Evolutionary conservation across 768 basidiomycete species (phyloP), one percentile per base, ranked within the genome.

Genomic region (Pleurotus ostreatus): DNA sequence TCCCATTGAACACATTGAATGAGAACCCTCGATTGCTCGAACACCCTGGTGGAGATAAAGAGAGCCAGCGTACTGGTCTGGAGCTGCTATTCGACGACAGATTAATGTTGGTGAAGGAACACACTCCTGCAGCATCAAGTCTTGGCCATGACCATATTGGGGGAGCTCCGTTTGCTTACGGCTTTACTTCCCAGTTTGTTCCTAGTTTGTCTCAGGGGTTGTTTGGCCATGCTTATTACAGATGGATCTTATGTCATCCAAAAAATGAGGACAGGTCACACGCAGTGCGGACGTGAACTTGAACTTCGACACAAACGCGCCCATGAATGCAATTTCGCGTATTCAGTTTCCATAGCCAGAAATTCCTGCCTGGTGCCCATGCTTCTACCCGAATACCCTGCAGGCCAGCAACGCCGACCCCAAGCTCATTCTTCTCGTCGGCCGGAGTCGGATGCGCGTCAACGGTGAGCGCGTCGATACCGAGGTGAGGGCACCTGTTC

Each of bases 241-340:
- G 30, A 34, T 15, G n/a, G 3, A 16, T 44, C n/a, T 44, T 44
- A 44, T 22, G 41, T 44, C 41, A 44, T 44, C 41, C n/a, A 44
- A 44, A 44, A 44, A 16, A 16, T 18, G 41, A 44, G 30, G 30
- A 34, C 30, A 30, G 30, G 30, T 30, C 30, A 30, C 30, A 30
- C 30, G 2, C 30, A 8, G 30, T 11, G 30, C 30, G 30, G 30
- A 30, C 30, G 30, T 30, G 30, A 34, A 34, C 9, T 34, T 44
- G n/a, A n/a, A 44, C 41, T 16, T 44, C 2, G 41, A 44, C 30
- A 34, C 12, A 41, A 25, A 53, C 51, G 39, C 51, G 51, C 51
- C 51, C 51, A 53, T 53, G 51, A 53, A 53, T 53, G 51, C 51
- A 34, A 53, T 53, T 53, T 40, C 51, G 39, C 25, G 38, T n/a